Evolutionary conservation across 306 rosid genomes (phyloP).

Genomic region (cucumber (Cucumis sativus)): DNA sequence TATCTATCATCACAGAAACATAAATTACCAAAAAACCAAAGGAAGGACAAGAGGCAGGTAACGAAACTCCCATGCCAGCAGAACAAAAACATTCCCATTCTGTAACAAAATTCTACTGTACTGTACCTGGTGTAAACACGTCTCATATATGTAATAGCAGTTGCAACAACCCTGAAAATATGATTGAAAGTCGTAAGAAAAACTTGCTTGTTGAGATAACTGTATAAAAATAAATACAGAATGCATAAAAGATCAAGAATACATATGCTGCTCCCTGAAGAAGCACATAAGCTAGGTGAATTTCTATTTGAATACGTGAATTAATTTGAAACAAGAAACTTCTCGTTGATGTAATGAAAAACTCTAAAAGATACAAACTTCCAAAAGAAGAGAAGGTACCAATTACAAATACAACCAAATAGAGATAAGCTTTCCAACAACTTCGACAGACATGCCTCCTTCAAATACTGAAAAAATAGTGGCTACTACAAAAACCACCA

Average conservation of each 20-base stretch:
- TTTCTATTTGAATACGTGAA: not conserved
- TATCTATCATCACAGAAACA: not conserved
- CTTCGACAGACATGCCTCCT: too few relatives aligned
- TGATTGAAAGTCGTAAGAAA: not conserved
- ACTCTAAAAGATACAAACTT: too few relatives aligned
- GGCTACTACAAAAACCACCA: too few relatives aligned
- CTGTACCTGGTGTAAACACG: slow-evolving; percentile 83
- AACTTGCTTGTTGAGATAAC: not conserved
- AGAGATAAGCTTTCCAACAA: too few relatives aligned
- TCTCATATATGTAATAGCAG: slow-evolving; percentile 91
- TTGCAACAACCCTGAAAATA: slow-evolving; percentile 80
- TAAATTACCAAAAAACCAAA: not conserved
- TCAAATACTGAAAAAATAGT: too few relatives aligned
- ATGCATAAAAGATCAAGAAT: not conserved
- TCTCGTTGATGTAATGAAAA: too few relatives aligned
- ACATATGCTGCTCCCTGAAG: not conserved
- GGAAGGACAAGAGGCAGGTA: not conserved
- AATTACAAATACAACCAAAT: too few relatives aligned
- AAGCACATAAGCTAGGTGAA: not conserved
- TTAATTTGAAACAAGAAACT: too few relatives aligned
- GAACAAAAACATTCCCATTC: not conserved
- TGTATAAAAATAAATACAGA: not conserved
- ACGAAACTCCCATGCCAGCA: not conserved
- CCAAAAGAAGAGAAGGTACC: too few relatives aligned
- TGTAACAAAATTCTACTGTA: not conserved